These are phyloP conservation scores for Helotiales sp. DNA, from an alignment of 2,329 filamentous ascomycete genomes.

Conservation along the genomic window DNA sequence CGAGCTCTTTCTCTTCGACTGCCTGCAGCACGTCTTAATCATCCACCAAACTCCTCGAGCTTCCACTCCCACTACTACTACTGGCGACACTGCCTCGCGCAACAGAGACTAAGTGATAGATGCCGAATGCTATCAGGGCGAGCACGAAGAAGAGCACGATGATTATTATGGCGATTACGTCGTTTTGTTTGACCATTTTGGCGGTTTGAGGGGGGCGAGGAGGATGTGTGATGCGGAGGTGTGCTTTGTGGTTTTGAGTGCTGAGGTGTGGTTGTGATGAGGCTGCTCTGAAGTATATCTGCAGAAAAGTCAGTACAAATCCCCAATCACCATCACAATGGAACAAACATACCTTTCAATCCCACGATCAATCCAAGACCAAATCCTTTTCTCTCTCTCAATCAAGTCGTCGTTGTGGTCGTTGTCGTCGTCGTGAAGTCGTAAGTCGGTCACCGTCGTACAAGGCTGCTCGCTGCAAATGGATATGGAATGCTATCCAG, in stretches of 20 bases:
- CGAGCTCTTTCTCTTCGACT: no score
- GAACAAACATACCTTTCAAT: not conserved
- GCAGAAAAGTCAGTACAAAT: not conserved
- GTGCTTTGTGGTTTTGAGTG: not conserved
- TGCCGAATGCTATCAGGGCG: slow-evolving; percentile 65
- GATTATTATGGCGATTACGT: slow-evolving; percentile 71
- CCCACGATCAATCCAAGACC: not conserved
- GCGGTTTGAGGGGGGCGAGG: slow-evolving; percentile 34
- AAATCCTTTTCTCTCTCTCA: not conserved
- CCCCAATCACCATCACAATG: not conserved
- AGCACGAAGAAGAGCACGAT: slow-evolving; percentile 69
- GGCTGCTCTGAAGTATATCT: not conserved
- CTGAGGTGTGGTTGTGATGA: not conserved
- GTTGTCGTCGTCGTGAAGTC: not conserved
- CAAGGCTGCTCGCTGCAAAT: not conserved
- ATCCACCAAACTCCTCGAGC: slow-evolving; percentile 37
- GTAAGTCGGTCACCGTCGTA: not conserved
- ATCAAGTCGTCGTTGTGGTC: not conserved
- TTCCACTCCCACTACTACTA: slow-evolving; percentile 27
- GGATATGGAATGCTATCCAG: no score
- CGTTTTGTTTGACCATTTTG: slow-evolving; percentile 66
- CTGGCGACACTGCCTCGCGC: slow-evolving; percentile 43
- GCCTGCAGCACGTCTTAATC: no score
- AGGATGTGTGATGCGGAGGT: slow-evolving; percentile 3
- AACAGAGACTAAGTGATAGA: slow-evolving; percentile 63